Base-by-base conservation (phyloP, 2,329 filamentous ascomycete species). In the Penicillium sp. region DNA sequence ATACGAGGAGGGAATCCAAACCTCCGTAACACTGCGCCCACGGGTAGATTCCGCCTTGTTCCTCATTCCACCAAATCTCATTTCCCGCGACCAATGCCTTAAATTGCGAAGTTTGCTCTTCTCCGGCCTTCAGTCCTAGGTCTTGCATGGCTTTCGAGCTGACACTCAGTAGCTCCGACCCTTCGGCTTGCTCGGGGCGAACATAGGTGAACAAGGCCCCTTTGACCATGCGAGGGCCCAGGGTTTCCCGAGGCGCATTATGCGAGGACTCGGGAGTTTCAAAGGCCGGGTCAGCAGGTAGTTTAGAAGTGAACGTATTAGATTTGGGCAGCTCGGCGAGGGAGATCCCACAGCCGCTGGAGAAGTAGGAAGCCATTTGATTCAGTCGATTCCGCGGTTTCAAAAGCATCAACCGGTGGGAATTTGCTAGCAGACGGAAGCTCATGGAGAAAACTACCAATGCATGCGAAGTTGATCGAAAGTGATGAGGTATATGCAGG, bases 1-100 rank as follows among this genome's bases (percentile, higher is more conserved):
- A 22, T 16, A 49, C 32, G 7, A 21, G 1, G 13, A 18, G 86
- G 86, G 81, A 67, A 83, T 85, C 64, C 67, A 60, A 61, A 53
- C 93, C 93, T 53, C 94, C 94, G 72, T 99, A 99, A 76, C 94
- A 97, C 75, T 99, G 94, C 31, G 94, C 92, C 94, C 94, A 99
- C 0, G 94, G 93, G 71, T 99, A 99, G 41, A 94, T 86, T n/a
- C 89, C 88, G 18, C 89, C 88, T 54, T 85, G 77, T 22, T 85
- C 81, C 54, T 88, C 83, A 59, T 91, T 83, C 46, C 92, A 93
- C 52, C 89, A 84, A 13, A 97, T 82, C 67, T 85, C 87, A 70
- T 94, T 96, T 3, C 94, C 94, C 0, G 89, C 85, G 6, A 95
- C 88, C 0, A 91, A 80, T 55, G 88, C 81, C 57, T 83, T 82